Conservation (phyloP, 2,329 filamentous ascomycete genomes). For the Fusarium mexicanum region DNA sequence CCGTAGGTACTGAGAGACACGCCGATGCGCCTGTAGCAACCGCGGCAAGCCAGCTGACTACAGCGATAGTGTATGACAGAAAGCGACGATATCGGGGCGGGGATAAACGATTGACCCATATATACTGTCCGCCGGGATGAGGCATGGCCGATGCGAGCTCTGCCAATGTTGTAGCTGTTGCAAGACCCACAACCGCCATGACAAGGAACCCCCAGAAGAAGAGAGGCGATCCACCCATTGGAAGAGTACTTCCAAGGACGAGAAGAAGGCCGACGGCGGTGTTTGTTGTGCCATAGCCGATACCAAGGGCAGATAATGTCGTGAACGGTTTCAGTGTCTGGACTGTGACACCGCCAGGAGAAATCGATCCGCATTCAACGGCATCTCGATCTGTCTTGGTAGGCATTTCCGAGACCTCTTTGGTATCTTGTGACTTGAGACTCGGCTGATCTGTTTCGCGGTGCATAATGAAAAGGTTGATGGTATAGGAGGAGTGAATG, state of each 20-base stretch:
- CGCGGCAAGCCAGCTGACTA: not conserved
- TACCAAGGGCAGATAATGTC: not conserved
- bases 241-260: conserved; percentile 1
- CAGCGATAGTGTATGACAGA: not conserved
- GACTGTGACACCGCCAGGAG: not conserved
- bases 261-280: conserved; percentile 3
- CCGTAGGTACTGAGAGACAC: not conserved
- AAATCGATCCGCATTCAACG: not conserved
- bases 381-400: not conserved
- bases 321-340: conserved; percentile 6
- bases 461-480: not conserved
- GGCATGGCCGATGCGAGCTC: conserved; percentile 1
- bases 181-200: not conserved
- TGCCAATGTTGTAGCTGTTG: not conserved
- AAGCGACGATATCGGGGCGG: not conserved
- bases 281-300: conserved; percentile 11
- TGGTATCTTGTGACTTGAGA: not conserved
- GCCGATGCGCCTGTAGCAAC: conserved; percentile 1
- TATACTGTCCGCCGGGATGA: conserved; percentile 1
- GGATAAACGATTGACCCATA: not conserved
- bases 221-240: conserved; percentile 3
- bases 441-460: not conserved
- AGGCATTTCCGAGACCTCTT: not conserved
- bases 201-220: conserved; percentile 6
- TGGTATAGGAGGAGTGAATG: too few species aligned